Evolutionary conservation across 495 filamentous ascomycete species (phyloP).

Genomic region (Trichoderma gamsii): DNA sequence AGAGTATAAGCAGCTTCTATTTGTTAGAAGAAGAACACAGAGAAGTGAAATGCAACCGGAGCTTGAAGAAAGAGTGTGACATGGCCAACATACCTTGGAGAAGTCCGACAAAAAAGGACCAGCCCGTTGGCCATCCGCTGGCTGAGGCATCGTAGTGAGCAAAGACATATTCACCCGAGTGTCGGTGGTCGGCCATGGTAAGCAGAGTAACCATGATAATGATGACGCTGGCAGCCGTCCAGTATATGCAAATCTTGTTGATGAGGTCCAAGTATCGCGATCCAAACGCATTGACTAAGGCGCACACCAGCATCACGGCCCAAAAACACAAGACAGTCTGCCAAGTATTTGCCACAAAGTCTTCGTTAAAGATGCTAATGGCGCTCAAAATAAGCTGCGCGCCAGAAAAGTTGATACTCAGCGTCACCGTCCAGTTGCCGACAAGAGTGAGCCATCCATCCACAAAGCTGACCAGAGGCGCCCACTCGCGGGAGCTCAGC

Average conservation of each 20-base stretch:
- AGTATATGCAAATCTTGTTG: constrained; percentile 53
- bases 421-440: constrained; percentile 58
- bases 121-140: constrained; percentile 45
- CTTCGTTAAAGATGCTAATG: constrained; percentile 46
- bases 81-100: constrained; percentile 8
- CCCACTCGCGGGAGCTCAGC: constrained; percentile 45
- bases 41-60: not conserved
- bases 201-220: constrained; percentile 41
- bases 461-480: constrained; percentile 55
- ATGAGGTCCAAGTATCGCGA: constrained; percentile 51
- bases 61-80: not conserved
- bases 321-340: constrained; percentile 56
- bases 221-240: constrained; percentile 15
- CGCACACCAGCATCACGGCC: constrained; percentile 52
- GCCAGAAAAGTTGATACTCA: constrained; percentile 57
- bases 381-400: constrained; percentile 54
- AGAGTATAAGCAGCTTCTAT: constrained; percentile 40
- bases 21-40: not conserved
- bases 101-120: constrained; percentile 35
- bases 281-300: constrained; percentile 53
- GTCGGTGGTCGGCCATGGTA: constrained; percentile 51
- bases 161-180: constrained; percentile 51
- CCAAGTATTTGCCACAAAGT: constrained; percentile 45
- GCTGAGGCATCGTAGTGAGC: constrained; percentile 47
- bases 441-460: constrained; percentile 60